Base-by-base conservation (phyloP, 495 filamentous ascomycete species). In the Penicillium canariense region DNA sequence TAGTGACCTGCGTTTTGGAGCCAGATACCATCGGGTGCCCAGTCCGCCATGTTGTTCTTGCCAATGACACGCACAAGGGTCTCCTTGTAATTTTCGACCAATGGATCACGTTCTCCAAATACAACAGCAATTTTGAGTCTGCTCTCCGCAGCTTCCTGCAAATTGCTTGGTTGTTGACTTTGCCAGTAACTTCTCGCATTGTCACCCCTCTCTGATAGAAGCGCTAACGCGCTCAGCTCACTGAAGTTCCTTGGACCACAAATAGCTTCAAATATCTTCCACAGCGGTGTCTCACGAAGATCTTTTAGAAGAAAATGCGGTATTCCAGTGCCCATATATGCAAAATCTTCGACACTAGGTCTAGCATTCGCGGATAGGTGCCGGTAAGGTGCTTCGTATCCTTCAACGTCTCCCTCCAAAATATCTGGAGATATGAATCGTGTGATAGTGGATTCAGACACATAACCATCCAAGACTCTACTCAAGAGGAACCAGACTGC, bases 181-280 rank as follows among this genome's bases (percentile, higher is more conserved):
- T 45, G 18, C 23, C 23, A 23, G 43, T 46, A 46, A 8, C 23
- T 8, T n/a, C 25, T 2, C n/a, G 23, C 43, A 46, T n/a, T 31
- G 43, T 46, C 43, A 30, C 10, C 5, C 2, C 43, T 46, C 27
- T 46, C 43, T 8, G 43, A 46, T 46, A 46, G n/a, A 1, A 46
- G 43, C 8, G 43, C 43, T 30, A 46, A n/a, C 3, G 26, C n/a
- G 23, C 28, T 46, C 43, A 46, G 25, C 3, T 18, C 26, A 17
- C 2, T 30, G 43, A 46, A 46, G 26, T n/a, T 8, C 18, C 25
- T 46, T 15, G 26, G 43, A n/a, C n/a, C n/a, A 30, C 43, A 46
- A 46, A 46, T n/a, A 30, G 43, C 43, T 46, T 46, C 43, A 46
- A 3, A 31, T 9, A 30, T 8, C 43, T 46, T 46, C 43, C 43